phyloP scores from a whole-genome alignment of 2,329 filamentous ascomycete species.

The Sarocladiaceae sp. region DNA sequence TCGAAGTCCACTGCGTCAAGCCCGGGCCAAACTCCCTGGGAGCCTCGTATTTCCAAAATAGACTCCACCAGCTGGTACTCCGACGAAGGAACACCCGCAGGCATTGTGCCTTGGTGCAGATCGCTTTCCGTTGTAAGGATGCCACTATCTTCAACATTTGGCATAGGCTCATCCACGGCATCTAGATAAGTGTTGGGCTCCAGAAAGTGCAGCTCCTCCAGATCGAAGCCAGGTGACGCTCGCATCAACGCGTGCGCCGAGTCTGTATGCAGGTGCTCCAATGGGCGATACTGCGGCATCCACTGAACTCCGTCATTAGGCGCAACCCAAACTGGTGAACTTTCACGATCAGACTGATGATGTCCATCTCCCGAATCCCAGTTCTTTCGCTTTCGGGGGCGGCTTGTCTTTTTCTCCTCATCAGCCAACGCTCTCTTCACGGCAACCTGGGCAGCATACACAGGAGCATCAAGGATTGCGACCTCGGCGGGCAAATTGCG shows the following conservation, averaged over 20 bases:
- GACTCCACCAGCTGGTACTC: not conserved
- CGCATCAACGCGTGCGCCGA: not conserved
- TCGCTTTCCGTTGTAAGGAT: not conserved
- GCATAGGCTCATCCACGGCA: slow-evolving; percentile 19
- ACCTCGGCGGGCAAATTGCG: slow-evolving; percentile 38
- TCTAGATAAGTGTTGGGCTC: slow-evolving; percentile 36
- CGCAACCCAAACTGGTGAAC: slow-evolving; percentile 1
- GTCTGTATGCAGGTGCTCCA: not conserved
- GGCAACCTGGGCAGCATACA: slow-evolving; percentile 39
- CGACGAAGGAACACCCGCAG: not conserved
- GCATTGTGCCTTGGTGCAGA: too few relatives aligned
- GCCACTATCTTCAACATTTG: too few relatives aligned
- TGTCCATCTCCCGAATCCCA: slow-evolving; percentile 15
- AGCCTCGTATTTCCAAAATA: slow-evolving; percentile 11
- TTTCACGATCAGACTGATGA: not conserved
- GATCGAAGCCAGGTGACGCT: not conserved
- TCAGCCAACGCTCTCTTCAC: slow-evolving; percentile 25
- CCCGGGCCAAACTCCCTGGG: slow-evolving; percentile 27
- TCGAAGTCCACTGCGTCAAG: slow-evolving; percentile 30
- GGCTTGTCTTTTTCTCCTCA: slow-evolving; percentile 14
- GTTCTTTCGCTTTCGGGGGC: slow-evolving; percentile 18
- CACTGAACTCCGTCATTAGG: not conserved
- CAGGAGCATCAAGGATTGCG: slow-evolving; percentile 45
- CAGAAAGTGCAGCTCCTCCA: slow-evolving; percentile 30
- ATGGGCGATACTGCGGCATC: not conserved